Conservation (phyloP, 495 filamentous ascomycete genomes). For the Penicillium dipodomyicola region DNA sequence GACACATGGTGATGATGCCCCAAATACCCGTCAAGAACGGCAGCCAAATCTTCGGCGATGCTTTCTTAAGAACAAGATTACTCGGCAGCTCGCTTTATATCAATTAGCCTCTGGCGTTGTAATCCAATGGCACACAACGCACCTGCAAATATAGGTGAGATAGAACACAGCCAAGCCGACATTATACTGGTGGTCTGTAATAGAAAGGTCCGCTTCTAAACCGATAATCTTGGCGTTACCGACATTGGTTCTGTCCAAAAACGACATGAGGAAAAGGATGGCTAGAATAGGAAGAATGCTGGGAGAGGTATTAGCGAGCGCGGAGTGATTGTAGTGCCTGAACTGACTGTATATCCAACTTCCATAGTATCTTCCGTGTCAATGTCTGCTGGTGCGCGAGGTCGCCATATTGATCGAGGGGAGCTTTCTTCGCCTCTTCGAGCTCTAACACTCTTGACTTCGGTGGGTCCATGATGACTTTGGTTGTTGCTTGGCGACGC, state of each 20-base stretch:
- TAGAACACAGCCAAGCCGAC: constrained; percentile 57
- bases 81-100: constrained; percentile 40
- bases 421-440: constrained; percentile 18
- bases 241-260: constrained; percentile 58
- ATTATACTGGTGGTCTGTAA: constrained; percentile 65
- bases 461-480: constrained; percentile 19
- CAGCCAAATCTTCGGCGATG: constrained; percentile 62
- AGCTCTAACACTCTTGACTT: constrained; percentile 16
- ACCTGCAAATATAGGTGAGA: constrained; percentile 61
- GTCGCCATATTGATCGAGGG: constrained; percentile 18
- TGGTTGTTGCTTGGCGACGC: not conserved
- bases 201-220: constrained; percentile 51
- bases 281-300: constrained; percentile 64
- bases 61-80: constrained; percentile 45
- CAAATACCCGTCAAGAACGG: constrained; percentile 61
- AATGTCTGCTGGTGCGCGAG: constrained; percentile 25
- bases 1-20: constrained; percentile 56
- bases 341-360: constrained; percentile 53
- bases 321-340: too few relatives aligned
- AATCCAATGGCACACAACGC: not conserved
- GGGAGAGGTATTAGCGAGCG: too few relatives aligned
- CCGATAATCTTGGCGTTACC: constrained; percentile 65
- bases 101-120: not conserved
- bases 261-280: constrained; percentile 51
- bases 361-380: constrained; percentile 46